These are phyloP conservation scores for Paratinospora sagittata DNA, from an alignment of 164 flowering plant species.

Conservation along the genomic window DNA sequence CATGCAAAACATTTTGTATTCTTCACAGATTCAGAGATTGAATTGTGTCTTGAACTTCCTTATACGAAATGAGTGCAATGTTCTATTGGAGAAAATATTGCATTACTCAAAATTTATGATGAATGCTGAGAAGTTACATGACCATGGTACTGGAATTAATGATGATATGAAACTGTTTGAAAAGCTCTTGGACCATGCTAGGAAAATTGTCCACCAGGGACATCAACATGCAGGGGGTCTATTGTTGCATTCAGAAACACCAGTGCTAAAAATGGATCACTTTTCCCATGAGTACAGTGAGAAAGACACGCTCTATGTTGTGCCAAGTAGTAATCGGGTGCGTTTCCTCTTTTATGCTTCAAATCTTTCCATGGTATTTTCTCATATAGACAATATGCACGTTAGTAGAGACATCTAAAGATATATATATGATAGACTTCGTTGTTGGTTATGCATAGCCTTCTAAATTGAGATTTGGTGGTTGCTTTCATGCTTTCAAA, in stretches of 20 bases:
- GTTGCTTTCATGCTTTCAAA: neutral
- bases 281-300: conserved; percentile 12
- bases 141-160: conserved; percentile 14
- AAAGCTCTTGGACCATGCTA: conserved; percentile 35
- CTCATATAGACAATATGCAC: neutral
- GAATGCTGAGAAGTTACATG: conserved; percentile 18
- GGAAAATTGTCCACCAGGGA: conserved; percentile 26
- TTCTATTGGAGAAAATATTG: conserved; percentile 51
- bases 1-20: conserved; percentile 21
- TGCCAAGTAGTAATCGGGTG: conserved; percentile 31
- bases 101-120: conserved; percentile 25
- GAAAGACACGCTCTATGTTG: conserved; percentile 10
- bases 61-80: conserved; percentile 32
- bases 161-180: conserved; percentile 39
- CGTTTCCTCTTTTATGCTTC: conserved; percentile 6
- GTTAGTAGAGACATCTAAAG: neutral
- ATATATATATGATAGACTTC: too few species aligned
- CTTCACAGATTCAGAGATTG: conserved; percentile 50
- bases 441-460: too few species aligned
- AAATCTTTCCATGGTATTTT: neutral
- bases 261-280: conserved; percentile 4
- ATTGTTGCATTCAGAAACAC: conserved; percentile 9
- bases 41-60: conserved; percentile 47
- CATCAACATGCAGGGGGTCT: conserved; percentile 6
- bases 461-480: neutral